Base-by-base conservation (phyloP, 2,329 filamentous ascomycete species). In the Talaromyces marneffei region DNA sequence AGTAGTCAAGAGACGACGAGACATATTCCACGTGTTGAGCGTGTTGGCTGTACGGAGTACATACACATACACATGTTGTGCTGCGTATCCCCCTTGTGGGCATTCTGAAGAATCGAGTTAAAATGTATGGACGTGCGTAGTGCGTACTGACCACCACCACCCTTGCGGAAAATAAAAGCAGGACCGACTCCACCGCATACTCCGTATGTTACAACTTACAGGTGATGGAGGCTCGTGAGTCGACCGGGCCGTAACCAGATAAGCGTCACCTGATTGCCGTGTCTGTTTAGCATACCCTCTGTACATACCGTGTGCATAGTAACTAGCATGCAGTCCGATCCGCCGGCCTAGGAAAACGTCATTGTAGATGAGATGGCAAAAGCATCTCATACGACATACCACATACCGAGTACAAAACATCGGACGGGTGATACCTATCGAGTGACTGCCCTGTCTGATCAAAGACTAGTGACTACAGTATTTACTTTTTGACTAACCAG, bases 141-240 rank as follows among this genome's bases (percentile, higher is more conserved):
- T 33, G 10, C 23, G 44, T 35, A 14, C n/a, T 33, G n/a, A n/a
- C n/a, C n/a, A n/a, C n/a, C n/a, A 33, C 29, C 48, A 18, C 48
- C 29, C 29, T 33, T 33, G 16, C 48, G 48, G 48, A 52, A 52
- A 35, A 33, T 50, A 50, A 52, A 23, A 33, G n/a, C 25, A 29
- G 44, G 25, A 29, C 25, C 16, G 44, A 50, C 48, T 52, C 48
- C 48, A 52, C 48, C 48, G 48, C 35, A 52, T 20, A 29, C n/a
- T n/a, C n/a, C n/a, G 48, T 52, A 52, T 23, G 48, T 52, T 31
- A 50, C 46, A 50, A 10, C 20, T 29, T 20, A 52, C 40, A n/a
- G n/a, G n/a, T n/a, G n/a, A n/a, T n/a, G 54, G 54, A 57, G 53
- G 53, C 53, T 56, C 53, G 53, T 56, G 53, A 42, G 53, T 27